Conservation (phyloP, 257 asterid genomes). For the Sherardia arvensis region DNA sequence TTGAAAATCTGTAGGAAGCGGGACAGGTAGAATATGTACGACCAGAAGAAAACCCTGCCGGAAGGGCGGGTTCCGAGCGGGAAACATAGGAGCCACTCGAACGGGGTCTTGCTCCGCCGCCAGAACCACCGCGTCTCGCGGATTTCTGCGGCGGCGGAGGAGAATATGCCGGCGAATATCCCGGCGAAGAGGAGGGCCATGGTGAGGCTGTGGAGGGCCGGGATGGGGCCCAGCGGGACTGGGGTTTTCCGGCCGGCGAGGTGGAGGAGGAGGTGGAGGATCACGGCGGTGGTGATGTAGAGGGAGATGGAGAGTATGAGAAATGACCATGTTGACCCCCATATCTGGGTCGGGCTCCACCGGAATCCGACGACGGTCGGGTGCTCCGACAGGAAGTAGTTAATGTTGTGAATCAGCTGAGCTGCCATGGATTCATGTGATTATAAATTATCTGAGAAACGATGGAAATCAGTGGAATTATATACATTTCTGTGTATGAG, state of each 20-base stretch:
- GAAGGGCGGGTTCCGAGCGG: slow-evolving; percentile 83
- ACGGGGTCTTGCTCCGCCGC: slow-evolving; percentile 55
- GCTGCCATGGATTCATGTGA: not conserved
- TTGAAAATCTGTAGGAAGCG: slow-evolving; percentile 47
- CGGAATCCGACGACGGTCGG: slow-evolving; percentile 48
- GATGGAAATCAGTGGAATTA: not conserved
- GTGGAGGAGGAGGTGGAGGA: slow-evolving; percentile 51
- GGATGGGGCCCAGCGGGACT: slow-evolving; percentile 50
- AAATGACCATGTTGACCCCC: slow-evolving; percentile 72
- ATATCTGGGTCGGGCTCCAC: slow-evolving; percentile 53
- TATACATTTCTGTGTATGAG: not conserved
- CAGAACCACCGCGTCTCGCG: slow-evolving; percentile 76
- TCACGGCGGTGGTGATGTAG: slow-evolving; percentile 35
- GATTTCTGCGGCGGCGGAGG: slow-evolving; percentile 65
- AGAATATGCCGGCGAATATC: slow-evolving; percentile 47
- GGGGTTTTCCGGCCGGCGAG: slow-evolving; percentile 43
- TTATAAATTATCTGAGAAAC: too few relatives aligned
- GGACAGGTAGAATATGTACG: slow-evolving; percentile 60
- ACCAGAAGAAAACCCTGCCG: slow-evolving; percentile 83
- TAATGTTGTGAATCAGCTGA: slow-evolving; percentile 6
- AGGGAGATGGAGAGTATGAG: slow-evolving; percentile 48
- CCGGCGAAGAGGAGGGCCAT: slow-evolving; percentile 38
- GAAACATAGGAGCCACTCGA: slow-evolving; percentile 79
- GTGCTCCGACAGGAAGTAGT: slow-evolving; percentile 49
- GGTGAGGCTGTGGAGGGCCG: slow-evolving; percentile 55